Evolutionary conservation across 352 stramenopile genomes (phyloP).

Genomic region (Globisporangium recalcitrans): DNA sequence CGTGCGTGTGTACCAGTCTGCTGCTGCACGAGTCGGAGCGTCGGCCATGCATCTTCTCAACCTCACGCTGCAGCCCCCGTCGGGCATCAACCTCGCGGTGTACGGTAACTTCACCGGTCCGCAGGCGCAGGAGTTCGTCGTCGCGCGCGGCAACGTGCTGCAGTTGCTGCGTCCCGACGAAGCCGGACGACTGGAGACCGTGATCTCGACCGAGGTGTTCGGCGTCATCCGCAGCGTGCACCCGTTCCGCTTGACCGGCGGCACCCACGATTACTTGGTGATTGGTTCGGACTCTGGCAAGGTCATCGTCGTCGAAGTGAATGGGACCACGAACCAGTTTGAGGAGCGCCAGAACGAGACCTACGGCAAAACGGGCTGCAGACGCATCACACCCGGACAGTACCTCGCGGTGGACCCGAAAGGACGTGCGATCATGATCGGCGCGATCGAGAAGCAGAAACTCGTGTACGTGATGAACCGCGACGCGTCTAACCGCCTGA

Average conservation of each 20-base stretch:
- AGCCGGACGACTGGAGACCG: constrained; percentile 58
- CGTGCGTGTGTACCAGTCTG: background rate
- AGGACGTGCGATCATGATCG: constrained; percentile 95
- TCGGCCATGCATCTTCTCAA: constrained; percentile 81
- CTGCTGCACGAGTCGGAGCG: background rate
- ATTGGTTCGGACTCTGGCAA: constrained; percentile 95
- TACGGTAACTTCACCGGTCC: constrained; percentile 91
- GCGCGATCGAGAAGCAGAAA: constrained; percentile 98
- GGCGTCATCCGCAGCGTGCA: constrained; percentile 90
- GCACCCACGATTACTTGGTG: constrained; percentile 93
- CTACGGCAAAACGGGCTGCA: constrained; percentile 95
- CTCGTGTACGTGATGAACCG: constrained; percentile 99
- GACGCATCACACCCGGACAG: constrained; percentile 96
- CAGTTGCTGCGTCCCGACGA: constrained; percentile 90
- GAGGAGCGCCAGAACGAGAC: constrained; percentile 90
- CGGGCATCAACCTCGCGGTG: constrained; percentile 73
- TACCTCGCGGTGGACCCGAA: constrained; percentile 97
- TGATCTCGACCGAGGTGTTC: constrained; percentile 88
- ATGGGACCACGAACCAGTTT: constrained; percentile 69
- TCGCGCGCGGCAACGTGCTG: constrained; percentile 90
- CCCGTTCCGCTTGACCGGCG: constrained; percentile 83
- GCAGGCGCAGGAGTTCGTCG: constrained; percentile 94
- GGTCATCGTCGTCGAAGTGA: constrained; percentile 94
- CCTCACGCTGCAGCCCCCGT: constrained; percentile 82
- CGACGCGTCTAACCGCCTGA: constrained; percentile 91